A percentile compares a stretch with the other conserved stretches of the same genome.
phyloP scores from a whole-genome alignment of 305 asterid genomes.

The Fraxinus dipetala region DNA sequence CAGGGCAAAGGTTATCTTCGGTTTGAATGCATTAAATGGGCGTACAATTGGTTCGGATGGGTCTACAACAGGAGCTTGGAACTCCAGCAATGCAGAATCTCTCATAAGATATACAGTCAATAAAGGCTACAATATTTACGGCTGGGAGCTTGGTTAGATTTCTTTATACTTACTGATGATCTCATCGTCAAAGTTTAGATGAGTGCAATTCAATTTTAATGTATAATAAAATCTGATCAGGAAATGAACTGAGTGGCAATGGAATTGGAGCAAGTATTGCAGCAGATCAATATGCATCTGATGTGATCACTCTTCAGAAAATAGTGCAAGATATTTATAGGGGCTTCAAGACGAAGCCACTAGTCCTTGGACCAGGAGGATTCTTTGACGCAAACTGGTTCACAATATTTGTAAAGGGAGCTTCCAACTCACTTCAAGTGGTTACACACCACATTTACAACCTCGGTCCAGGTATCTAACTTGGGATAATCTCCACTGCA shows the following conservation, averaged over 20 bases:
- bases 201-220: not conserved
- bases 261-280: conserved; percentile 70
- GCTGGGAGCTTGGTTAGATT: conserved; percentile 88
- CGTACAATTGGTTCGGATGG: conserved; percentile 38
- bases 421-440: conserved; percentile 56
- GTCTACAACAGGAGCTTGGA: conserved; percentile 56
- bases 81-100: conserved; percentile 63
- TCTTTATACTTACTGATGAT: not conserved
- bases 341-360: conserved; percentile 42
- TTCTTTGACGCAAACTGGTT: conserved; percentile 68
- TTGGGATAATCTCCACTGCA: not conserved
- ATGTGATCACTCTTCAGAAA: conserved; percentile 42
- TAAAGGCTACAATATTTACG: conserved; percentile 49
- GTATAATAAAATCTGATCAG: conserved; percentile 27
- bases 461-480: conserved; percentile 75
- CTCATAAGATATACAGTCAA: conserved; percentile 57
- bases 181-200: not conserved
- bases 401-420: conserved; percentile 34
- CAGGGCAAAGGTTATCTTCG: conserved; percentile 66
- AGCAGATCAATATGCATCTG: conserved; percentile 62
- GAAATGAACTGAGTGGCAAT: conserved; percentile 78
- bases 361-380: conserved; percentile 84
- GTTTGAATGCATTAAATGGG: conserved; percentile 63
- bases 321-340: conserved; percentile 50
- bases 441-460: conserved; percentile 84